Evolutionary conservation across 345 rosid genomes (phyloP), one percentile per base, ranked within the genome.

Genomic region (Kernera saxatilis): DNA sequence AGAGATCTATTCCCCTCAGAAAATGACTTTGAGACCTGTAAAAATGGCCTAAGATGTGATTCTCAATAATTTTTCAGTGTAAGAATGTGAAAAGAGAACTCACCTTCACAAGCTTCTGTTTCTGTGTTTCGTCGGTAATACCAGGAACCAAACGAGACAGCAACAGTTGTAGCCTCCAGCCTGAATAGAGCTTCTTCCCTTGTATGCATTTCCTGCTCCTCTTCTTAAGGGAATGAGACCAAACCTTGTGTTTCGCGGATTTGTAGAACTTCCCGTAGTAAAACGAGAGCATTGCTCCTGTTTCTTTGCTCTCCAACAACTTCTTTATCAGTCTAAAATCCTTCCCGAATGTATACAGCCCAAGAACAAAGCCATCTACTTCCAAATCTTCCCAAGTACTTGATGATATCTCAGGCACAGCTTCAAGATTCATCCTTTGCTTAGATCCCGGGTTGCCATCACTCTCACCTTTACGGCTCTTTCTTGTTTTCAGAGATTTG

Each of bases 161-260:
- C 44, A 90, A 74, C 71, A 73, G 82, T 19, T 87, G 82, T 51
- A 78, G 84, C 72, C 89, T 87, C 91, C 91, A 86, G 33, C 84
- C 84, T 22, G 86, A 71, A 78, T 86, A 86, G 18, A 86, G 78
- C 70, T 80, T 90, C 51, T 73, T 76, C 26, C 88, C 91, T 48
- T 62, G 75, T 43, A 78, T 54, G 11, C 82, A 78, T 62, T 75
- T 87, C 59, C 72, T 75, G 17, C 72, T 80, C 43, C 76, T 77
- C 33, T 74, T 69, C 71, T 83, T 87, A 17, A 71, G 76, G 51
- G 79, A 66, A 56, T 41, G 67, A 54, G 82, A 82, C 93, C 96
- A 86, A 49, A 78, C 77, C 13, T 17, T 70, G 73, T 86, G 71
- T 33, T 49, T 71, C 21, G 72, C 71, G 62, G 88, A 84, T 49